Percentiles rank a stretch among this genome's conserved stretches.
Conservation (phyloP, 164 flowering plant genomes). For the Stephania japonica region DNA sequence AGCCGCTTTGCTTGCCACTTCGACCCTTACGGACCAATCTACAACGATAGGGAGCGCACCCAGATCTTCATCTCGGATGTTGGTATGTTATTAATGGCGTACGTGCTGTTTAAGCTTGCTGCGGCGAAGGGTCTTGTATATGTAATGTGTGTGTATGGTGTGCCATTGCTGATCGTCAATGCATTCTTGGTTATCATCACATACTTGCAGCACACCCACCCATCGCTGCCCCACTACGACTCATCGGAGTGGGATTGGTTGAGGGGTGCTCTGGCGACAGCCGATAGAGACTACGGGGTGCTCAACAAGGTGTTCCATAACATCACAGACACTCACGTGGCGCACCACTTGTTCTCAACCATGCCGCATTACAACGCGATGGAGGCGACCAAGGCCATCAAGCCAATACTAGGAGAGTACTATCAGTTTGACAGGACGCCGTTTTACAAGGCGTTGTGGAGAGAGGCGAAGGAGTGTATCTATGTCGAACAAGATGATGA, state of each 20-base stretch:
- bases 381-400: conserved; percentile 80
- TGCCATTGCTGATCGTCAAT: conserved; percentile 63
- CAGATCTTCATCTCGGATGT: conserved; percentile 64
- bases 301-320: conserved; percentile 77
- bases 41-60: conserved; percentile 49
- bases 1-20: conserved; percentile 76
- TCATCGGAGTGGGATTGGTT: conserved; percentile 89
- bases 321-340: conserved; percentile 79
- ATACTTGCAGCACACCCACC: conserved; percentile 80
- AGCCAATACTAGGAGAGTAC: conserved; percentile 66
- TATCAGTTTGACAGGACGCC: conserved; percentile 66
- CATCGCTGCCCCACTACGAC: conserved; percentile 72
- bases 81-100: conserved; percentile 44
- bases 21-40: conserved; percentile 74
- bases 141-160: conserved; percentile 54
- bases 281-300: conserved; percentile 72
- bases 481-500: conserved; percentile 66
- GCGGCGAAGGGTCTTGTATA: conserved; percentile 44
- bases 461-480: conserved; percentile 76
- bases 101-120: conserved; percentile 35
- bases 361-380: conserved; percentile 85
- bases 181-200: conserved; percentile 73
- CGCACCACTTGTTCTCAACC: conserved; percentile 75
- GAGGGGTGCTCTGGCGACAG: conserved; percentile 75
- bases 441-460: conserved; percentile 56